Evolutionary conservation across 192 early-diverging fungal species (phyloP).

Genomic region (Coemansia sp.): DNA sequence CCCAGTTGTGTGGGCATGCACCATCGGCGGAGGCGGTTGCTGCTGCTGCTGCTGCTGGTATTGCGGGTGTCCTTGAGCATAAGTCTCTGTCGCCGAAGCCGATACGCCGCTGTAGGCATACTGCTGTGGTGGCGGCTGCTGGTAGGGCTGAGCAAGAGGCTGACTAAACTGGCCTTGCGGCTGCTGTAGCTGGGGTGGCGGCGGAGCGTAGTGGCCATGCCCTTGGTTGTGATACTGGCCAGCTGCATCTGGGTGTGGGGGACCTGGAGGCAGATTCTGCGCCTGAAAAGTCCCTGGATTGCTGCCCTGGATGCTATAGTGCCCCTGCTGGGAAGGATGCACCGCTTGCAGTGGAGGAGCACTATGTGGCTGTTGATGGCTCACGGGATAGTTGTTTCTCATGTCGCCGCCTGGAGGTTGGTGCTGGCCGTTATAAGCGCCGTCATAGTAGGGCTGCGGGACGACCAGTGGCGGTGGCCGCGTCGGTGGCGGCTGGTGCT

Average conservation of each 20-base stretch:
- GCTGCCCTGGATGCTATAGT: conserved; percentile 9
- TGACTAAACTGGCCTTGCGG: conserved; percentile 3
- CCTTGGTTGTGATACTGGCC: conserved; percentile 6
- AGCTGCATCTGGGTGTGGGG: background rate
- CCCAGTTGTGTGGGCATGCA: conserved; percentile 7
- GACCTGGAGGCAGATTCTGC: background rate
- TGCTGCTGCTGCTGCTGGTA: conserved; percentile 18
- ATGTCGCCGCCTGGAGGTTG: background rate
- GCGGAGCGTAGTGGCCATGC: conserved; percentile 9
- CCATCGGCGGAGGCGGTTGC: background rate
- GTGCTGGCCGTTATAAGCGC: conserved; percentile 1
- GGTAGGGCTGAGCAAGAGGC: background rate
- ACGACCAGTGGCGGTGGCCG: conserved; percentile 12
- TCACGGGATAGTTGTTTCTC: conserved; percentile 6
- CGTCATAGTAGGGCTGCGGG: conserved; percentile 15
- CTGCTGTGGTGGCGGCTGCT: conserved; percentile 9
- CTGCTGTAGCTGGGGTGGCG: conserved; percentile 2
- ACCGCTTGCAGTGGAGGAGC: conserved; percentile 7
- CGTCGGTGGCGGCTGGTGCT: conserved; percentile 9
- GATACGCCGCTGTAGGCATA: conserved; percentile 16
- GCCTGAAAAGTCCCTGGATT: background rate
- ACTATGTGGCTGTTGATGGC: conserved; percentile 7
- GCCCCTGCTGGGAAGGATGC: conserved; percentile 13
- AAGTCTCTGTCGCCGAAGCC: background rate
- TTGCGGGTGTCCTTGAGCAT: conserved; percentile 6